Base-by-base conservation (phyloP, 2,329 filamentous ascomycete genomes). In the Curvularia hawaiiensis region DNA sequence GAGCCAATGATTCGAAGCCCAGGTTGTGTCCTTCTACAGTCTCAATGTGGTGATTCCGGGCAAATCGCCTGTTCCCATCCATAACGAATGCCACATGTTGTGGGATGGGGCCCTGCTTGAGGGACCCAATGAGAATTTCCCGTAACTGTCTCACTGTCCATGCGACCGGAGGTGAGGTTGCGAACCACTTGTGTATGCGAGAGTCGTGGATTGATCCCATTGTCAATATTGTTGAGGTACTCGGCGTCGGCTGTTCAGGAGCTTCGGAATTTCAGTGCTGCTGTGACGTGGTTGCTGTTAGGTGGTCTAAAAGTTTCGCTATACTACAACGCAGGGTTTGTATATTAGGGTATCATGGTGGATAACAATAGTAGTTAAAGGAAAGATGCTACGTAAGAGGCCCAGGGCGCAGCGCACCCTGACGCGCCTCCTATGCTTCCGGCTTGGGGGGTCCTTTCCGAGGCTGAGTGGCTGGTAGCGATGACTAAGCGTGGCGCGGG, bases 1-100 rank as follows among this genome's bases (percentile, higher is more conserved):
- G 88, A 49, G 94, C 95, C 60, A 99, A 82, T 30, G 95, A 93
- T 79, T 99, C 95, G 69, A 98, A 99, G 2, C 95, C 95, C 67
- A 96, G 81, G 74, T 97, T 93, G 75, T 99, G 95, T 24, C 95
- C 95, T 78, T 99, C 94, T 33, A 98, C 88, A 0, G 93, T 97
- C 80, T 99, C 95, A 75, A 99, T 97, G 63, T 94, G 88, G 79
- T 95, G 92, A 62, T 84, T 90, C 60, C 91, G 85, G 14, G 95
- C 95, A 80, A 96, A 99, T 45, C 95, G 89, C 70, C 95, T 83
- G 79, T 99, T 99, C 54, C 95, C 95, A 75, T 99, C 95, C 95
- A 99, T 99, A 68, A 97, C 94, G 73, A 99, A 99, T n/a, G 95
- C 95, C 59, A 99, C 87, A 85, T 99, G 95, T 71, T 92, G 88